phyloP scores from a whole-genome alignment of 306 rosid genomes.

The Fagus crenata region DNA sequence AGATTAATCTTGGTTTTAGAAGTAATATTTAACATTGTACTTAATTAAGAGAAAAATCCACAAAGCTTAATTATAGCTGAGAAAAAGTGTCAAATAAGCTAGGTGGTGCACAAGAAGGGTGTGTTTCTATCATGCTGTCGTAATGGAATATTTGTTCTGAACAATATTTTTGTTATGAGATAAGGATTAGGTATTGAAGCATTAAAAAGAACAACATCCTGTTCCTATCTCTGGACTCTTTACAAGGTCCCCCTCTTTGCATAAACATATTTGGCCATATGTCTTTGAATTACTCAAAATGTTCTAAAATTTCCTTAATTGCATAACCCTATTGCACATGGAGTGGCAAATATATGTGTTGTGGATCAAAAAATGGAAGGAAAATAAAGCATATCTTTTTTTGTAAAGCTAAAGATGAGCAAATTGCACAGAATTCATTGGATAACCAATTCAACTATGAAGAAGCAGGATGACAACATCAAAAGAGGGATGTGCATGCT shows the following conservation, averaged over 20 bases:
- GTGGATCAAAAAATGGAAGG: neutral
- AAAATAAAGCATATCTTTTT: neutral
- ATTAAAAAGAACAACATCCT: neutral
- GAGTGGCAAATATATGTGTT: neutral
- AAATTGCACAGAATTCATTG: neutral
- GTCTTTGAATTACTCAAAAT: neutral
- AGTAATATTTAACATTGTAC: neutral
- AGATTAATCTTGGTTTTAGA: too few species aligned
- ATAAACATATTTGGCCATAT: neutral
- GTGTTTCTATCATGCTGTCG: neutral
- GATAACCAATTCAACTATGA: neutral
- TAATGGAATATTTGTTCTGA: neutral
- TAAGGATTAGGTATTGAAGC: slow-evolving; percentile 1
- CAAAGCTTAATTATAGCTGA: too few species aligned
- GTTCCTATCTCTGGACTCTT: neutral
- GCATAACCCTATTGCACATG: neutral
- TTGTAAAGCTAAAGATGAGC: neutral
- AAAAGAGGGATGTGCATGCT: slow-evolving; percentile 13
- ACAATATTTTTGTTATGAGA: neutral
- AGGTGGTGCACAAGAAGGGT: neutral
- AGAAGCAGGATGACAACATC: slow-evolving; percentile 1
- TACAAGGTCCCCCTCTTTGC: neutral
- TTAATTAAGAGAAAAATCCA: too few species aligned
- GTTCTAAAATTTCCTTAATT: neutral
- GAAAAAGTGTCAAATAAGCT: neutral